These are phyloP conservation scores for Alternaria arbusti DNA, from an alignment of 2,329 filamentous ascomycete genomes.

Conservation along the genomic window DNA sequence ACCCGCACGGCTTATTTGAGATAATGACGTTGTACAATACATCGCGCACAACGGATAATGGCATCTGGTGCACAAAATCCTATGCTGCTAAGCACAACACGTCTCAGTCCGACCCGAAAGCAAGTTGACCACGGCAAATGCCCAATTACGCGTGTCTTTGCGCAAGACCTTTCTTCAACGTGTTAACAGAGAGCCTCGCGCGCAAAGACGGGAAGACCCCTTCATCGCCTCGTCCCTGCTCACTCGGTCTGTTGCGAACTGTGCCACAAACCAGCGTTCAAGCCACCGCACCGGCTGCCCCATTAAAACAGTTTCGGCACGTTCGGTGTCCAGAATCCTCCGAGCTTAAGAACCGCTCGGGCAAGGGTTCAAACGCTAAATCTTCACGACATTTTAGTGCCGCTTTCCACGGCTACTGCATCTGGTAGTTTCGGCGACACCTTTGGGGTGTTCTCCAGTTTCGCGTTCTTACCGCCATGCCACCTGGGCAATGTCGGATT, in stretches of 20 bases:
- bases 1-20: neutral
- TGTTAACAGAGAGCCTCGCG: neutral
- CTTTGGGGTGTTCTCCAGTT: neutral
- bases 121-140: neutral
- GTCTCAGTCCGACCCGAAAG: neutral
- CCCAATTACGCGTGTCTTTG: neutral
- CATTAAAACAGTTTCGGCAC: neutral
- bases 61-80: neutral
- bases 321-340: neutral
- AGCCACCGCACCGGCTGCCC: neutral
- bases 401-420: constrained; percentile 13
- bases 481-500: neutral
- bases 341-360: neutral
- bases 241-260: neutral
- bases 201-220: neutral
- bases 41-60: neutral
- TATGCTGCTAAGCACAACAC: neutral
- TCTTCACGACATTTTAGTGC: constrained; percentile 21
- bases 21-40: neutral
- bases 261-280: neutral
- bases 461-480: neutral
- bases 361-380: constrained; percentile 5
- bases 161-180: neutral
- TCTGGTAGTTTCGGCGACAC: constrained; percentile 3
- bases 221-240: neutral